phyloP scores from a whole-genome alignment of 75 land plant species.

The Cunninghamia lanceolata region DNA sequence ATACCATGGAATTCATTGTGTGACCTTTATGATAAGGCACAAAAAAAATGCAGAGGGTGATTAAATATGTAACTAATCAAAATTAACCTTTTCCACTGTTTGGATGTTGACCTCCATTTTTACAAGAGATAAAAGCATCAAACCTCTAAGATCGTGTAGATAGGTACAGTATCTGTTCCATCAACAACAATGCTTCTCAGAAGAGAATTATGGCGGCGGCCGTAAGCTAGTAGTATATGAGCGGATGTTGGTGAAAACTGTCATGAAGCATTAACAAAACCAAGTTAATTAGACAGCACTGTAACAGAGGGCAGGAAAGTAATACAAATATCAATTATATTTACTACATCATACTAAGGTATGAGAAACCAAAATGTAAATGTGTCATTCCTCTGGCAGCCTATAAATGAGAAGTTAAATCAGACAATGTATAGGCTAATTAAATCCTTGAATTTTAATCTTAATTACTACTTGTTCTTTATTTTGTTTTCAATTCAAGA shows the following conservation, averaged over 20 bases:
- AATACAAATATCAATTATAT: constrained; percentile 4
- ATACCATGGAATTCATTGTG: neutral
- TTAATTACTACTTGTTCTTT: neutral
- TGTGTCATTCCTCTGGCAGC: neutral
- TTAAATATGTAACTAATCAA: neutral
- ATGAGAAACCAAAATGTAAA: neutral
- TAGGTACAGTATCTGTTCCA: constrained; percentile 75
- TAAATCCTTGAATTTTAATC: neutral
- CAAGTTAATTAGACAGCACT: constrained; percentile 1
- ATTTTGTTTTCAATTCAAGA: neutral
- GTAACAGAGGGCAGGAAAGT: neutral
- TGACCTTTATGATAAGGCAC: neutral
- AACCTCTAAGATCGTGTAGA: constrained; percentile 94
- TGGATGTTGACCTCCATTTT: neutral
- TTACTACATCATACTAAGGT: neutral
- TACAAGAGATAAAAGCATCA: neutral
- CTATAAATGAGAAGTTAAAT: neutral
- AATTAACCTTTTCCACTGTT: neutral
- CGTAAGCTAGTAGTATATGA: constrained; percentile 87
- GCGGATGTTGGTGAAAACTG: constrained; percentile 98
- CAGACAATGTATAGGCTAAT: neutral
- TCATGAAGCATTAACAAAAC: constrained; percentile 6
- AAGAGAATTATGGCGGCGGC: constrained; percentile 90
- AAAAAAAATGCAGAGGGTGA: neutral
- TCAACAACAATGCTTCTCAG: constrained; percentile 80